phyloP scores from a whole-genome alignment of 108 stramenopile species.

The Pseudonitzschia multiseries region DNA sequence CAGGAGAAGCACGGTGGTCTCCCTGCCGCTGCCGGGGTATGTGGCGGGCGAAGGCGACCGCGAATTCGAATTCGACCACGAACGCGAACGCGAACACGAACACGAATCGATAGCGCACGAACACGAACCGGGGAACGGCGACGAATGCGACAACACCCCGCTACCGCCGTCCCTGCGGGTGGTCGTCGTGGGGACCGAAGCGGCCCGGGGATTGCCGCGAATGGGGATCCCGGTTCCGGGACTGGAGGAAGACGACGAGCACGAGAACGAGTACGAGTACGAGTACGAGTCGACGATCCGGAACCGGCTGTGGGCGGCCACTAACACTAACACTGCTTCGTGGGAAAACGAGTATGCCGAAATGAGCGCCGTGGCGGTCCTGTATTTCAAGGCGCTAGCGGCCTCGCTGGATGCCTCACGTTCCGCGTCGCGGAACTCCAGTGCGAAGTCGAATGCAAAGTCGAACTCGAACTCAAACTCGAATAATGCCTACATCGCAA shows the following conservation, averaged over 20 bases:
- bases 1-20: not conserved
- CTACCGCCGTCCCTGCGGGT: not conserved
- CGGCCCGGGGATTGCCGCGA: constrained; percentile 23
- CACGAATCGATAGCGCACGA: no score
- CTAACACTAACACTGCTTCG: no score
- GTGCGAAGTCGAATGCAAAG: no score
- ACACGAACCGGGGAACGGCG: not conserved
- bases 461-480: no score
- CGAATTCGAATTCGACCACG: not conserved
- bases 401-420: not conserved
- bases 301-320: constrained; percentile 4
- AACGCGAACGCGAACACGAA: not conserved
- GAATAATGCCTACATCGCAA: constrained; percentile 6
- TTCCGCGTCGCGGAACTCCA: no score
- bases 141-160: not conserved
- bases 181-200: constrained; percentile 22
- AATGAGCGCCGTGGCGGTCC: constrained; percentile 11
- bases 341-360: constrained; percentile 24
- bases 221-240: constrained; percentile 25
- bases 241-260: not conserved
- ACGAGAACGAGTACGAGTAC: not conserved
- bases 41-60: no score
- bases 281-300: not conserved
- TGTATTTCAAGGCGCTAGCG: constrained; percentile 21
- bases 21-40: no score